These are phyloP conservation scores for Parasarocladium wereldwijsianum DNA, from an alignment of 2,329 filamentous ascomycete species.

Conservation along the genomic window DNA sequence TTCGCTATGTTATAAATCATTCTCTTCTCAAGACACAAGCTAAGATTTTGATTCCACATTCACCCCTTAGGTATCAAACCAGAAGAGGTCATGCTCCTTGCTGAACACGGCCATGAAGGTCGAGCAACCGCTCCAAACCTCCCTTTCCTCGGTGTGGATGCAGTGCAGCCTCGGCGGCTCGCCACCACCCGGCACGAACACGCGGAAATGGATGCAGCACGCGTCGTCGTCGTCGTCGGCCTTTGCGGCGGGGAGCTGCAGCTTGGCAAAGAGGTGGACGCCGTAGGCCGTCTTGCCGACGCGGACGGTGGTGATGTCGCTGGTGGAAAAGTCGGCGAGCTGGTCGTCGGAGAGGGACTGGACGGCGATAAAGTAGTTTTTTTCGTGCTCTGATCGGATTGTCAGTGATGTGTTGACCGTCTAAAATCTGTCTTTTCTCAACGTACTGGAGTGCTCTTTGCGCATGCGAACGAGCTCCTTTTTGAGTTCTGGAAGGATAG, in stretches of 20 bases:
- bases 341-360: constrained; percentile 48
- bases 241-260: constrained; percentile 34
- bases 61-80: constrained; percentile 32
- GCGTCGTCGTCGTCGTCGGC: too few species aligned
- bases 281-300: constrained; percentile 77
- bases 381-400: constrained; percentile 30
- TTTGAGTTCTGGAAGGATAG: constrained; percentile 36
- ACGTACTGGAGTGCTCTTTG: constrained; percentile 28
- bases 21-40: not conserved
- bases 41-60: not conserved
- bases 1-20: not conserved
- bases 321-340: constrained; percentile 69
- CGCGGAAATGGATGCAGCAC: constrained; percentile 84
- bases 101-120: constrained; percentile 88
- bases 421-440: too few species aligned
- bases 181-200: constrained; percentile 73
- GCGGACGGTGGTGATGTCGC: constrained; percentile 84
- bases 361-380: constrained; percentile 38
- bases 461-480: constrained; percentile 32
- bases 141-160: constrained; percentile 90
- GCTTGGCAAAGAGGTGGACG: constrained; percentile 60
- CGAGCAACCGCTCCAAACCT: constrained; percentile 76
- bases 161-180: constrained; percentile 81
- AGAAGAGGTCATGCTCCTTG: constrained; percentile 72
- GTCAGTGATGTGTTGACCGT: not conserved